Conservation (phyloP, 164 flowering plant genomes). For the Nymphaea thermarum region DNA sequence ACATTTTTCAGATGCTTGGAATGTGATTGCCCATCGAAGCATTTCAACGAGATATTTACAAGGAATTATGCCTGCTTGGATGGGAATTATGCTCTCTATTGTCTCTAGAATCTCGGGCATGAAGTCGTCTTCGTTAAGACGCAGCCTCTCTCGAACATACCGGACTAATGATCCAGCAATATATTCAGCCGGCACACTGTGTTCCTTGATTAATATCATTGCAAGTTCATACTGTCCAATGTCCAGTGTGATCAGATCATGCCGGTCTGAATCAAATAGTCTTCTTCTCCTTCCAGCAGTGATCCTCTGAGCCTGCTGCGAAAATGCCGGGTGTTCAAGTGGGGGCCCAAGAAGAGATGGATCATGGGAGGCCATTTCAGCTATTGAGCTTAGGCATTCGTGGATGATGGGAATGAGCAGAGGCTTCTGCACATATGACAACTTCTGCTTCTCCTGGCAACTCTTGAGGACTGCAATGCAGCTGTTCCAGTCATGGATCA, state of each 20-base stretch:
- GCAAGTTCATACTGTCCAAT: constrained; percentile 35
- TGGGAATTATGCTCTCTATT: constrained; percentile 53
- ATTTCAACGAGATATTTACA: constrained; percentile 42
- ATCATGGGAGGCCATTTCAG: constrained; percentile 26
- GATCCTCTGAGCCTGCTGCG: constrained; percentile 5
- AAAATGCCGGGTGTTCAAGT: constrained; percentile 7
- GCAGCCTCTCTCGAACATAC: constrained; percentile 30
- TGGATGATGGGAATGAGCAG: constrained; percentile 34
- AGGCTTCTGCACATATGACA: background rate
- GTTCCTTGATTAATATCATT: constrained; percentile 27
- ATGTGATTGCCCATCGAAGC: constrained; percentile 29
- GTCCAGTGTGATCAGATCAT: constrained; percentile 35
- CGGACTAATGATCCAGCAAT: constrained; percentile 36
- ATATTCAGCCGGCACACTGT: constrained; percentile 22
- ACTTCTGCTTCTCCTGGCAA: background rate
- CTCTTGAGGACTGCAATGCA: constrained; percentile 15
- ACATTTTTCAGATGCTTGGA: constrained; percentile 39
- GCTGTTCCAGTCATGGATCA: constrained; percentile 50
- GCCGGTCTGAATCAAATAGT: constrained; percentile 27
- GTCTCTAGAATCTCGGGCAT: constrained; percentile 48
- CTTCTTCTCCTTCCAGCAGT: constrained; percentile 30
- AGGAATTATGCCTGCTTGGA: constrained; percentile 29
- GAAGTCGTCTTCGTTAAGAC: constrained; percentile 2
- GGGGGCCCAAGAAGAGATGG: constrained; percentile 59
- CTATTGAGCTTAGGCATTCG: constrained; percentile 34